Conservation (phyloP, 2,329 filamentous ascomycete genomes). For the Aureobasidium musti region DNA sequence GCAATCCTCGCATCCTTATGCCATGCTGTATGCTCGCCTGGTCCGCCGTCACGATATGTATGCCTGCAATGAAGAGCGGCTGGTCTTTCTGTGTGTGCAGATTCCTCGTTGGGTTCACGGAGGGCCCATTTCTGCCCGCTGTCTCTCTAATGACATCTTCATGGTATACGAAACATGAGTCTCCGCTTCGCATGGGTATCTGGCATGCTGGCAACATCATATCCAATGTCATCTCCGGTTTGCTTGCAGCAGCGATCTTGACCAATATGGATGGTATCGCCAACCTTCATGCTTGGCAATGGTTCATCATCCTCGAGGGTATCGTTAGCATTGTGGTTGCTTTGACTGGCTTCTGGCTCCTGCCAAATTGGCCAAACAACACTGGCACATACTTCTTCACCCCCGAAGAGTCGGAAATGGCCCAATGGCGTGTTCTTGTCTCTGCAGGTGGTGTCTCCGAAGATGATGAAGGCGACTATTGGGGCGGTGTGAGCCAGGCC, state of each 20-base stretch:
- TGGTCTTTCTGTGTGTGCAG: not conserved
- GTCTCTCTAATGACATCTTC: not conserved
- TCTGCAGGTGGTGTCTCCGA: not conserved
- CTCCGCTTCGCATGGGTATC: not conserved
- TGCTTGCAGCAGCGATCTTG: not conserved
- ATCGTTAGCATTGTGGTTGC: not conserved
- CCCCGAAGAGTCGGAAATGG: not conserved
- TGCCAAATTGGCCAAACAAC: not conserved
- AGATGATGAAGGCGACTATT: not conserved
- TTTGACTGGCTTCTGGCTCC: not conserved
- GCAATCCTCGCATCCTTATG: not conserved
- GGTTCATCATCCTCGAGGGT: not conserved
- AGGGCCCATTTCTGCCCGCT: not conserved
- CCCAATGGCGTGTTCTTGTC: not conserved
- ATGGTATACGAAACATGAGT: not conserved
- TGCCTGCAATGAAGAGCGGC: not conserved
- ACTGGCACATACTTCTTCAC: not conserved
- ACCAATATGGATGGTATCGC: not conserved
- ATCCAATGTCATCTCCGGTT: not conserved
- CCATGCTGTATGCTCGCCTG: not conserved
- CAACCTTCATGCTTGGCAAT: not conserved
- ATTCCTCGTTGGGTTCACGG: not conserved
- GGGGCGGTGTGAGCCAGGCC: not conserved
- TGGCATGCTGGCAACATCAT: not conserved
- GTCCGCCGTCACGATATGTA: not conserved